These are phyloP conservation scores for Cryphonectria japonica DNA, from an alignment of 2,329 filamentous ascomycete genomes.

Conservation along the genomic window DNA sequence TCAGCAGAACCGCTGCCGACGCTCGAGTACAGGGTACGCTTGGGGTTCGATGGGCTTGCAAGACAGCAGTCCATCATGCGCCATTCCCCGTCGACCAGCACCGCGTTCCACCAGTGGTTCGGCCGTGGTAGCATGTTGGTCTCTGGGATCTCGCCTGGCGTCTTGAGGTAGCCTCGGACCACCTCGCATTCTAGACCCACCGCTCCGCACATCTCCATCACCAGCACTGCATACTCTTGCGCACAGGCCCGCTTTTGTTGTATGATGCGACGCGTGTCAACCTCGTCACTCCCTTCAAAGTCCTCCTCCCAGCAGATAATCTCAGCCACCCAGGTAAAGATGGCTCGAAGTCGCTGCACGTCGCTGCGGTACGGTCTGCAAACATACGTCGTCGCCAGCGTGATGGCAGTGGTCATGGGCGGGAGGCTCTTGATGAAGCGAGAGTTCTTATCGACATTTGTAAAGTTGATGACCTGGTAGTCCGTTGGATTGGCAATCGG, in stretches of 20 bases:
- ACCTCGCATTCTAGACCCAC: conserved; percentile 88
- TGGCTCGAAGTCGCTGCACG: conserved; percentile 87
- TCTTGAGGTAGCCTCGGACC: conserved; percentile 87
- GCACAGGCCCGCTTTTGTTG: conserved; percentile 82
- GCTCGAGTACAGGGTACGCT: conserved; percentile 76
- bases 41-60: conserved; percentile 87
- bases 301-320: conserved; percentile 96
- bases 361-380: conserved; percentile 94
- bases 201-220: conserved; percentile 90
- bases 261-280: conserved; percentile 83
- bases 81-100: conserved; percentile 93
- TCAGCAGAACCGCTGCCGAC: conserved; percentile 73
- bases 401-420: conserved; percentile 77
- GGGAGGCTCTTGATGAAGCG: conserved; percentile 86
- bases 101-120: conserved; percentile 98
- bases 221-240: conserved; percentile 86
- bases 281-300: conserved; percentile 68
- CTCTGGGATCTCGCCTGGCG: conserved; percentile 82
- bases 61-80: conserved; percentile 94
- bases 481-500: conserved; percentile 83
- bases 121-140: conserved; percentile 80
- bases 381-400: conserved; percentile 86
- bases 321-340: conserved; percentile 98
- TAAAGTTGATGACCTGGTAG: conserved; percentile 78
- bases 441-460: conserved; percentile 92